A percentile compares a stretch with the other conserved stretches of the same genome.
These are phyloP conservation scores for Pestalotiopsis sp. DNA, from an alignment of 2,329 filamentous ascomycete genomes.

Conservation along the genomic window DNA sequence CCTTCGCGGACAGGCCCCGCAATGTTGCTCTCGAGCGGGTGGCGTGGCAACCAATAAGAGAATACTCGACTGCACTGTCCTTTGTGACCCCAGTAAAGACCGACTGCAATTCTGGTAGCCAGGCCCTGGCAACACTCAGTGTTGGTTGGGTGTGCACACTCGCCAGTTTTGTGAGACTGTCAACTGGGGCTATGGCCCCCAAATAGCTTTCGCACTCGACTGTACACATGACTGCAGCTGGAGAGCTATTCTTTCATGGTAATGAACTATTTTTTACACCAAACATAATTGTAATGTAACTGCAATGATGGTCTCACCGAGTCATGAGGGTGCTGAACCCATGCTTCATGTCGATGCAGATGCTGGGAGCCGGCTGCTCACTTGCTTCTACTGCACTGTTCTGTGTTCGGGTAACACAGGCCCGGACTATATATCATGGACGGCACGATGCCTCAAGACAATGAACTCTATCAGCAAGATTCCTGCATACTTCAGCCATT, in stretches of 20 bases:
- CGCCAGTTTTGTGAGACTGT: neutral
- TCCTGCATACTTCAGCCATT: neutral
- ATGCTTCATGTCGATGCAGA: neutral
- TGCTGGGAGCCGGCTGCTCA: neutral
- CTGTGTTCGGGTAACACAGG: neutral
- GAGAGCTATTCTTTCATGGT: neutral
- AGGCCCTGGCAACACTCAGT: neutral
- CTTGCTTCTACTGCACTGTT: neutral
- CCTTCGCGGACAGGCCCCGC: neutral
- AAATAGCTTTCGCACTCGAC: neutral
- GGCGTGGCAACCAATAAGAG: neutral
- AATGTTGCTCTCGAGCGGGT: neutral
- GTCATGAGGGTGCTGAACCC: neutral
- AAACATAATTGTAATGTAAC: neutral
- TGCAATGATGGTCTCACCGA: neutral
- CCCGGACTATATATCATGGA: neutral
- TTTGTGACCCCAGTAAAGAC: neutral
- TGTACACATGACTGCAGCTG: neutral
- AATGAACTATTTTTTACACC: neutral
- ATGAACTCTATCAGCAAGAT: neutral
- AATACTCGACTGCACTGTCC: neutral
- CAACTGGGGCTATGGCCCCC: neutral
- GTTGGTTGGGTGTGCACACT: neutral
- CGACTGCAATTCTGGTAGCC: neutral
- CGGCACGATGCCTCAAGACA: neutral